Base-by-base conservation (phyloP, 371 early-diverging fungal genomes). In the Mortierella sp. region DNA sequence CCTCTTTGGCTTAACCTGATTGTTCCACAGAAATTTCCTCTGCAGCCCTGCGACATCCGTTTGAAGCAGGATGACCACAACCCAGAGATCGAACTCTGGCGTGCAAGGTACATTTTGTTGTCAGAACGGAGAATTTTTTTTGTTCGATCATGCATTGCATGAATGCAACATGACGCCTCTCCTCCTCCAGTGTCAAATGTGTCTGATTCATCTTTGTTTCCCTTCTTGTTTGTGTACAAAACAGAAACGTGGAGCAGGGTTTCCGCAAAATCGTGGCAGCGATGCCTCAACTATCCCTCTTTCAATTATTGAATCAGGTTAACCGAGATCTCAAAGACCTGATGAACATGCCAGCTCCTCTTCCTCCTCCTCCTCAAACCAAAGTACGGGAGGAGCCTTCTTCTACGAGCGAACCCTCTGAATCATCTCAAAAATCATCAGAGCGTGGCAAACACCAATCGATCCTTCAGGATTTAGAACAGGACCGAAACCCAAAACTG, bases 221-320 rank as follows among this genome's bases (percentile, higher is more conserved):
- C n/a, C n/a, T n/a, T n/a, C n/a, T n/a, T n/a, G n/a, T n/a, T n/a
- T n/a, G n/a, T n/a, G n/a, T n/a, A n/a, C n/a, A 39, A 39, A 39
- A 7, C 55, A 82, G 84, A 21, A 80, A 74, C 57, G 79, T 91
- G 19, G 82, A 84, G 51, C 60, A 64, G 19, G 87, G 83, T 8
- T 90, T 87, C 79, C 68, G 70, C 14, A 76, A 82, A 39, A 84
- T 85, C 61, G 84, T 81, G 0, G 59, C 59, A 6, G 30, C 67
- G 4, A 59, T 61, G 41, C 63, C 79, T 10, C 67, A 67, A 19
- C 38, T 67, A 2, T 82, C 82, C 5, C 71, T 87, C 19, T 86
- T 90, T 66, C 83, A 86, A 43, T 80, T 85, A 2, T 50, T 89
- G 27, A 91, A 91, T 61, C 91, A 90, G 86, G 74, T 93, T 16